These are phyloP conservation scores for Fusarium sp. DNA, from an alignment of 2,329 filamentous ascomycete species.

Conservation along the genomic window DNA sequence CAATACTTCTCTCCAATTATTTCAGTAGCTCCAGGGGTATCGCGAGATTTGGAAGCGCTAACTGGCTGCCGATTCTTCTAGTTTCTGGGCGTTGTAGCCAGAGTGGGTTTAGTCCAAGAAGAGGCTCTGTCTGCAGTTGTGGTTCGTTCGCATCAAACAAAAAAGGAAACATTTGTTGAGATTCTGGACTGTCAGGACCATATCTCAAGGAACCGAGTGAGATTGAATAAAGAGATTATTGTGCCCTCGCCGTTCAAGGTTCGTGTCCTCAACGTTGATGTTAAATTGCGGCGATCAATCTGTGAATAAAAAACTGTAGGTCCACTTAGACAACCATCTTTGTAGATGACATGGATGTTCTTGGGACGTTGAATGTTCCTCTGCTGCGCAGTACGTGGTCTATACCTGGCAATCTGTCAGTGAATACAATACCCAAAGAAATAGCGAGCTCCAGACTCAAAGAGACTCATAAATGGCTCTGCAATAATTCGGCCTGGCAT, in stretches of 20 bases:
- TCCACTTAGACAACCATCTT: constrained; percentile 9
- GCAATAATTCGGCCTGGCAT: constrained; percentile 28
- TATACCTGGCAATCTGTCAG: constrained; percentile 13
- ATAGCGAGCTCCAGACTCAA: constrained; percentile 4
- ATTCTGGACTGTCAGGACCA: neutral
- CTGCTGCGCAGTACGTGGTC: constrained; percentile 1
- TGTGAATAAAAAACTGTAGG: neutral
- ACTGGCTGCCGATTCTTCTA: constrained; percentile 29
- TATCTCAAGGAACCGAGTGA: neutral
- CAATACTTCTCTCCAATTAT: constrained; percentile 25
- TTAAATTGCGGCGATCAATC: neutral
- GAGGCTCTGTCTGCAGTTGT: constrained; percentile 25
- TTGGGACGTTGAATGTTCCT: constrained; percentile 13
- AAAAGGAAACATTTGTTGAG: neutral
- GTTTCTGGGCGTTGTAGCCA: constrained; percentile 20
- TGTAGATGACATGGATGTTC: constrained; percentile 5
- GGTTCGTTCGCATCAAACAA: neutral
- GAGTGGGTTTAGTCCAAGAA: constrained; percentile 18
- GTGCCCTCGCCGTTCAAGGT: neutral
- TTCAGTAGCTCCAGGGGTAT: constrained; percentile 23
- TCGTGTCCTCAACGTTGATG: neutral
- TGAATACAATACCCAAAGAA: constrained; percentile 6
- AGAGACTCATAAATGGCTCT: constrained; percentile 2
- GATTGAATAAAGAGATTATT: neutral
- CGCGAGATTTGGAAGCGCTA: constrained; percentile 18